Conservation (phyloP, 2,329 filamentous ascomycete genomes). For the Nemania bipapillata region DNA sequence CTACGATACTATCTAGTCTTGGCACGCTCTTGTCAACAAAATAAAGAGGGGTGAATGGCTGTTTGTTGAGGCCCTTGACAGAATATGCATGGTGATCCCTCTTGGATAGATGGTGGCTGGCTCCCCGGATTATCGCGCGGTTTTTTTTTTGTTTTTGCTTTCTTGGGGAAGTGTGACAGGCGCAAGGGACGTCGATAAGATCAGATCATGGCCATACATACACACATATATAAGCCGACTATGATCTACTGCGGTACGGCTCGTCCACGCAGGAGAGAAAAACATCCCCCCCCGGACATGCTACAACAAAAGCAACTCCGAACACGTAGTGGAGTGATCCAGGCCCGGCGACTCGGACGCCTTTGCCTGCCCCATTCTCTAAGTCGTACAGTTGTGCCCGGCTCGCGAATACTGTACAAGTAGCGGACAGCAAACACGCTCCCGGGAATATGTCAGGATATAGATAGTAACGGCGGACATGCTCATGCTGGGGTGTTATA, state of each 20-base stretch:
- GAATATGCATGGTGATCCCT: background rate
- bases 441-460: conserved; percentile 19
- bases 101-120: background rate
- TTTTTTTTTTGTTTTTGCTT: background rate
- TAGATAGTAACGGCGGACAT: conserved; percentile 17
- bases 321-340: conserved; percentile 9
- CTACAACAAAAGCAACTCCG: background rate
- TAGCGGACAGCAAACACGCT: background rate
- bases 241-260: background rate
- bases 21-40: conserved; percentile 25
- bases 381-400: conserved; percentile 6
- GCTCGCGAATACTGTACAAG: conserved; percentile 14
- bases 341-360: conserved; percentile 14
- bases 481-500: conserved; percentile 17
- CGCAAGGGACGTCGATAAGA: background rate
- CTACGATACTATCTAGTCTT: conserved; percentile 24
- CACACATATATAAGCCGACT: background rate
- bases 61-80: conserved; percentile 32
- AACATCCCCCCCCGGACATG: background rate
- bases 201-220: background rate
- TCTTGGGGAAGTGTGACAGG: background rate
- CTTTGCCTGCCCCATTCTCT: background rate
- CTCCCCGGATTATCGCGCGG: background rate
- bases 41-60: conserved; percentile 6
- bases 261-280: background rate